Evolutionary conservation across 805 yeast species (phyloP), one percentile per base, ranked within the genome.

Genomic region (Spathaspora gorwiae): DNA sequence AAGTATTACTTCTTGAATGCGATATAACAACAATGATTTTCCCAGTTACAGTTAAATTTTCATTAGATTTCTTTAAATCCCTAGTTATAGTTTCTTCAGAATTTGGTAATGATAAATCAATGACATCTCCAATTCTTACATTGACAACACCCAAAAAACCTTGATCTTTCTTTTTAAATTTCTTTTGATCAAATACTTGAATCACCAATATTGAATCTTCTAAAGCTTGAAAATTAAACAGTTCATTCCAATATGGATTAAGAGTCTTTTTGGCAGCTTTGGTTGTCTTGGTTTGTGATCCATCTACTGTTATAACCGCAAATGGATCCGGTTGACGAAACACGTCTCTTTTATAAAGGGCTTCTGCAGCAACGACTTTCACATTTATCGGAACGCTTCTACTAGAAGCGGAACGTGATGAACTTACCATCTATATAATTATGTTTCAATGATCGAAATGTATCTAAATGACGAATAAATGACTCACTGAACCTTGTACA

Each of bases 191-290:
- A 67, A 94, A 94, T 7, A 94, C 94, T 65, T 94, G 98, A 50
- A 94, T 81, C 11, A 92, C 95, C 42, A 94, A 72, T 37, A 90
- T 87, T 7, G 95, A 85, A 59, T 85, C 85, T 57, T 87, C 95
- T 35, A 83, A 86, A 47, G 82, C 75, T 44, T 76, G 78, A 66
- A 94, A 90, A 45, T 79, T 79, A 60, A 92, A 94, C 2, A 86
- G 72, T 66, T 94, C 97, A 67, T 94, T 90, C 99, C 99, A 94
- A 68, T 90, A 94, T 9, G 99, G 99, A 59, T 94, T 89, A 55
- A 92, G 72, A 2, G 98, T 94, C 67, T 88, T 90, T 60, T 89
- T 88, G 29, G 95, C 94, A 32, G 96, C 94, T 42, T 89, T 81
- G 1, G 99, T 94, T 14, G 97, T 86, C 60, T 89, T 89, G 1